Base-by-base conservation (phyloP, 1,284 basidiomycete species). In the Stereum hirsutum region DNA sequence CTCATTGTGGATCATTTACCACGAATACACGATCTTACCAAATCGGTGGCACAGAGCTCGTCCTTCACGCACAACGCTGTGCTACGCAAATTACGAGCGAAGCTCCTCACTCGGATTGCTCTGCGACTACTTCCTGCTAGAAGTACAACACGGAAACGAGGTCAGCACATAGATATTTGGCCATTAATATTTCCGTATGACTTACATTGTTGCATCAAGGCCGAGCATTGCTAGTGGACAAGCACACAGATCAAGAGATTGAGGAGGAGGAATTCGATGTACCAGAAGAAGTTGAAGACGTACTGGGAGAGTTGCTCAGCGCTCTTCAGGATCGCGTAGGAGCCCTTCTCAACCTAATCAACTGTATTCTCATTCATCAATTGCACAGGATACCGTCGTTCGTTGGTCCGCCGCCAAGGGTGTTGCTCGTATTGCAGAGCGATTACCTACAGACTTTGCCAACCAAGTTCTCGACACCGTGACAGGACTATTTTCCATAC, bases 381-480 rank as follows among this genome's bases (percentile, higher is more conserved):
- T 26, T 42, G 30, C 27, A 4, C 53, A 96, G 90, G 94, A 98
- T 57, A 97, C 96, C 0, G 70, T 93, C 24, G 92, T 99, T 17
- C 86, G 96, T 37, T 99, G 92, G 75, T 93, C 94, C 8, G 79
- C 90, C 2, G 90, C 96, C 5, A 99, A 99, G 62, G 91, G 90
- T 21, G 67, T 98, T 10, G 89, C 93, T 5, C 81, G 93, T 6
- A 75, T 99, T 32, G 76, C 89, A 1, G 81, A 87, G 48, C 74
- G 87, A 12, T 74, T 99, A 0, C 89, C 95, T 2, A 46, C 60
- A 0, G 79, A 82, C 11, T 86, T 94, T 53, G 69, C 78, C 0
- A 68, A 74, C 25, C 91, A 99, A 59, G 80, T 98, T 10, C 63
- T 92, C 2, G 81, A 89, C 39, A 91, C 82, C 3, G 68, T 95